Evolutionary conservation across 306 rosid species (phyloP), one percentile per base, ranked within the genome.

Genomic region (Prunus mume): DNA sequence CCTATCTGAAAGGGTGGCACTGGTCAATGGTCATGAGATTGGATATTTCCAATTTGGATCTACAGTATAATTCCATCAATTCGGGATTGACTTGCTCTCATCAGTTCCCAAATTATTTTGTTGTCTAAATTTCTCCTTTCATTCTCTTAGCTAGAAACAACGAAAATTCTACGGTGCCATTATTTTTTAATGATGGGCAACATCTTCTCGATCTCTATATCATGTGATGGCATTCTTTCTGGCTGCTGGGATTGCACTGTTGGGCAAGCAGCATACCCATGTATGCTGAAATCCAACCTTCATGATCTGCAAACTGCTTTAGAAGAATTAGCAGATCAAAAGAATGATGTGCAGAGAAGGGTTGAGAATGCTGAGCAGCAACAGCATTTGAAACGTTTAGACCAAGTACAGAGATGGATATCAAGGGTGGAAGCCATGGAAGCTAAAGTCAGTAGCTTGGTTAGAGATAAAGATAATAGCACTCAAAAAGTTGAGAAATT

Each of bases 241-340:
- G 17, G 9, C 4, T 73, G 58, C 60, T 45, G 20, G 49, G 41
- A 73, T 43, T 73, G 22, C 27, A 25, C 17, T 6, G 55, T 3
- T 15, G 52, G 30, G 10, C 67, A 11, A 58, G 24, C 15, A n/a
- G 25, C 9, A 10, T 73, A 20, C 18, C 52, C 47, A 3, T 30
- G n/a, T 43, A 41, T 6, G 41, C 68, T 73, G 13, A 32, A 22
- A 25, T 52, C 15, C 46, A 43, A 58, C 30, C 67, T 73, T 73
- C 24, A 43, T n/a, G 68, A 30, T 24, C n/a, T 73, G 38, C 27
- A 20, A n/a, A 57, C 14, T 38, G 32, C 76, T 58, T 22, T 73
- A 12, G 68, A 73, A 73, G 76, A 43, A n/a, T 58, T 73, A 20
- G 43, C 68, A 50, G 38, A 25, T 43, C 34, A 10, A 14, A 73